Base-by-base conservation (phyloP, 2,329 filamentous ascomycete species). In the Coleophoma crateriformis region DNA sequence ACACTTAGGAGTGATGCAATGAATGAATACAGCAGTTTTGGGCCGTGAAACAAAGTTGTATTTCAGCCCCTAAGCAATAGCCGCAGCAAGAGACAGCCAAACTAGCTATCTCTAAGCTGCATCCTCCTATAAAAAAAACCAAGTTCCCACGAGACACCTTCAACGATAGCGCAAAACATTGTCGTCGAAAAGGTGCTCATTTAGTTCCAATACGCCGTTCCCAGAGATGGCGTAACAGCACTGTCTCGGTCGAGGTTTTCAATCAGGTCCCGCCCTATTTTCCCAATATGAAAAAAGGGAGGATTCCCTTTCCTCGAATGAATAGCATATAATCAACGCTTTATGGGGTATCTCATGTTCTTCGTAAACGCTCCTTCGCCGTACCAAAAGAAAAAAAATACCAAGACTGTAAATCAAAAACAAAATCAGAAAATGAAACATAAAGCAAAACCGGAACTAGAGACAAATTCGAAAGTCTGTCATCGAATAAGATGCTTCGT, bases 121-220 rank as follows among this genome's bases (percentile, higher is more conserved):
- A 12, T 15, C 39, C 22, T 17, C 39, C 39, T 5, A 19, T 19
- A 34, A 44, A 49, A 56, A 57, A 59, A 56, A 45, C 54, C 58
- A 56, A 54, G 15, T 38, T 60, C 61, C 61, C 61, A 63, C 58
- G 61, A 59, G 54, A 57, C 52, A 50, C 50, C 49, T 52, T 48
- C 47, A 47, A 60, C 67, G 69, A 78, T 78, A 78, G 76, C 75
- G 76, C 68, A 71, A 59, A 65, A 69, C 75, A 79, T 78, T 79
- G 71, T 78, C 71, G 64, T 61, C 60, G 59, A 66, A 27, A 27
- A 27, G 62, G 38, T 57, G 64, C 64, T 55, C 67, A 70, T 65
- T 64, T 44, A 32, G 68, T 71, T 27, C 68, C 66, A 67, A 69
- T 68, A 74, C 68, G 67, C 70, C 70, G 64, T 71, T 27, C 70